Base-by-base conservation (phyloP, 1,139 yeast genomes). In the Wickerhamiella infanticola region DNA sequence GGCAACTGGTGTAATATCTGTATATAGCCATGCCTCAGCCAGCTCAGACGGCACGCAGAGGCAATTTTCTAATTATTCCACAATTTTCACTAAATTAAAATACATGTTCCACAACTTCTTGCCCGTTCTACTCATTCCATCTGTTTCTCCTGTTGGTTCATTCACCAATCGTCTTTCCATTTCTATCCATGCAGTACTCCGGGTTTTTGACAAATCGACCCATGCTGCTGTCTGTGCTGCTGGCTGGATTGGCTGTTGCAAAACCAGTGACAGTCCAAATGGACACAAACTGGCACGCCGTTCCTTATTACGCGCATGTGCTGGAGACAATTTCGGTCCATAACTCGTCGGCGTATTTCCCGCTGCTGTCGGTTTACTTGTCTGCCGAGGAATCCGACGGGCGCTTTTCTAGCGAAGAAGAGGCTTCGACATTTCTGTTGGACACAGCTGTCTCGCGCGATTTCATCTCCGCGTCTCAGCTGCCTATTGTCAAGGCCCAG, bases 321-420 rank as follows among this genome's bases (percentile, higher is more conserved):
- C 57, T 79, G 64, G 88, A 81, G 56, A 69, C 81, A 7, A 59
- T 76, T 24, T 67, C 79, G 0, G 66, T 67, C 0, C 67, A 67
- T 46, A 69, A 76, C 55, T 69, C 69, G 24, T 60, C 74, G 0
- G 62, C 77, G 3, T 82, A 73, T 54, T 57, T 66, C 23, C 70
- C 73, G 0, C 61, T 75, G 1, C 57, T 78, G 1, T 56, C 69
- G 4, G 64, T 68, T 38, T 53, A 74, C 6, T 53, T 68, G 37
- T 56, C 59, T 54, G 60, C 57, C 4, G 60, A 54, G 3, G 60
- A 55, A 4, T 59, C 55, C 1, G 54, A 48, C 41, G 52, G 42
- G 6, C 54, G 53, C 45, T 56, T 27, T 6, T 11, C 11, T 11
- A 24, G 68, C 3, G 77, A 75, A 49, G 49, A 64, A 44, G 62